Percentiles rank a stretch among this genome's conserved stretches.
These are phyloP conservation scores for Nicotiana paniculata DNA, from an alignment of 257 asterid genomes.

Conservation along the genomic window DNA sequence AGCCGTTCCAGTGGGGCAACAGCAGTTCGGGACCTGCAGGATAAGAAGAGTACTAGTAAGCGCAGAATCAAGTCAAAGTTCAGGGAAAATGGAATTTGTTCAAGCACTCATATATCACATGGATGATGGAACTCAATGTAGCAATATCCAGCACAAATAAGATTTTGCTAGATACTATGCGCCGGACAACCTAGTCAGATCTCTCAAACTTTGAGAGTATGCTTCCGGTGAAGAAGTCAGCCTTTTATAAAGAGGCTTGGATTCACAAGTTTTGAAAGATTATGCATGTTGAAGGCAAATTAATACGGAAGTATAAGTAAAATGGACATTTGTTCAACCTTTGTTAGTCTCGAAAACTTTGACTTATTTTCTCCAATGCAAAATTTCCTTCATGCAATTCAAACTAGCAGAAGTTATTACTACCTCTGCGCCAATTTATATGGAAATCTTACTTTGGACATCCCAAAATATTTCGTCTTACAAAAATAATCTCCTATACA, in stretches of 20 bases:
- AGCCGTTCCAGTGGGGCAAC: constrained; percentile 99
- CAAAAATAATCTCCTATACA: neutral
- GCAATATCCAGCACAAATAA: neutral
- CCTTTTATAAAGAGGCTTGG: neutral
- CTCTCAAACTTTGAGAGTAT: neutral
- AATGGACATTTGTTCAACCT: neutral
- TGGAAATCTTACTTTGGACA: neutral
- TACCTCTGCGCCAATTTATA: neutral
- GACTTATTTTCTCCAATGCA: neutral
- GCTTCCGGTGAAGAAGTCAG: neutral
- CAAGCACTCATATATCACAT: neutral
- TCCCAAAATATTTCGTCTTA: neutral
- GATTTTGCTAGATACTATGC: neutral
- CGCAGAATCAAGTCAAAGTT: neutral
- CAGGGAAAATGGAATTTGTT: neutral
- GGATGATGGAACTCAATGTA: neutral
- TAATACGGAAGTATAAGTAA: neutral
- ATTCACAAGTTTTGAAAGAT: neutral
- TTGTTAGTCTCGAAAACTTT: neutral
- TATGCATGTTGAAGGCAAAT: neutral
- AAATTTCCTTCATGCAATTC: neutral
- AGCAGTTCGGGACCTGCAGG: constrained; percentile 90
- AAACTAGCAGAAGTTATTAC: neutral
- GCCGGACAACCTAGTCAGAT: neutral
- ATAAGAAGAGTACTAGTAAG: neutral